Evolutionary conservation across 306 rosid species (phyloP), one percentile per base, ranked within the genome.

Genomic region (Acacia crassicarpa): DNA sequence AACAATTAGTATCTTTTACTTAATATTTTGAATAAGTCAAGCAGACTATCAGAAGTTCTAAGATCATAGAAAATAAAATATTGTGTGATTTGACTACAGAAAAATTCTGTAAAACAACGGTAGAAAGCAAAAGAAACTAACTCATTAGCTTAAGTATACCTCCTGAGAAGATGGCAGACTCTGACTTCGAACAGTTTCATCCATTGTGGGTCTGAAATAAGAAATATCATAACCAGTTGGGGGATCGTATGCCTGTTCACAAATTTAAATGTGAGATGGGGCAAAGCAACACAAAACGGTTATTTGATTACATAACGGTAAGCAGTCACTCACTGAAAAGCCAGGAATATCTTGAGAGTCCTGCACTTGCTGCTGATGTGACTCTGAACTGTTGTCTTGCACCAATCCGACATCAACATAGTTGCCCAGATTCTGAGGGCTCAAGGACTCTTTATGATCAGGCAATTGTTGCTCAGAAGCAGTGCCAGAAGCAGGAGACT

Each of bases 231-330:
- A 94, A 85, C 94, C 91, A 75, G 89, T 66, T 72, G 92, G 94
- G 67, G 92, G 89, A 85, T 96, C 97, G n/a, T 93, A 96, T 7
- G 97, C 98, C 99, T 96, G 93, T 81, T 78, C 76, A 59, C 46
- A 82, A 81, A 89, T 25, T 48, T 38, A 81, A 75, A 58, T 0
- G 77, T 89, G 77, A 86, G 89, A 85, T 19, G 15, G 45, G 43
- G 38, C 58, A 43, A 63, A 19, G 75, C 74, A 14, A 65, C 20
- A 62, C 67, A 74, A 77, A 76, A 78, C 25, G 48, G 62, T 73
- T 65, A 44, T 48, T 7, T 56, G 20, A 49, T 15, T 19, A 63
- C 44, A 20, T 12, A 27, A 44, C 11, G 27, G 44, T 44, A 67
- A 46, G 75, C 38, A 76, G 33, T 44, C 56, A 88, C 99, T 92